These are phyloP conservation scores for Geosmithia putterillii DNA, from an alignment of 2,329 filamentous ascomycete species.

Conservation along the genomic window DNA sequence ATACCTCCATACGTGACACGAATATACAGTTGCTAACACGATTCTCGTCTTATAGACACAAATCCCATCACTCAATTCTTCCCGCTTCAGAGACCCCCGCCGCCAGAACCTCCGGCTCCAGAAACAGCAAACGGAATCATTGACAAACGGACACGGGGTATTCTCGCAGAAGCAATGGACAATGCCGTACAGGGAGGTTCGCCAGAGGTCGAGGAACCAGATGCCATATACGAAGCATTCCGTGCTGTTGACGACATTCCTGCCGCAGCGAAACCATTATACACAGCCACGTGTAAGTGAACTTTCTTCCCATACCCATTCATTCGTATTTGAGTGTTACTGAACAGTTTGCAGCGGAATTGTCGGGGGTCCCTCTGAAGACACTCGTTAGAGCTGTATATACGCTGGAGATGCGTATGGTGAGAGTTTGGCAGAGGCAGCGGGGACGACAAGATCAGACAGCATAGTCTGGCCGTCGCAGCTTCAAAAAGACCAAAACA, in stretches of 20 bases:
- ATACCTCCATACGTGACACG: not conserved
- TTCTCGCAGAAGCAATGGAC: not conserved
- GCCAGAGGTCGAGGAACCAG: not conserved
- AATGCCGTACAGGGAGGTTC: not conserved
- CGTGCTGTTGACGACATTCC: slow-evolving; percentile 17
- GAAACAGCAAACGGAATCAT: slow-evolving; percentile 13
- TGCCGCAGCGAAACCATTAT: slow-evolving; percentile 16
- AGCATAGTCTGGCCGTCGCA: not conserved
- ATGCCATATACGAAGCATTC: slow-evolving; percentile 8
- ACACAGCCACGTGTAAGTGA: slow-evolving; percentile 17
- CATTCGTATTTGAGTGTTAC: not conserved
- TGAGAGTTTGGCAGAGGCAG: slow-evolving; percentile 16
- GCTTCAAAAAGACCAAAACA: not conserved
- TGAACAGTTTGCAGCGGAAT: slow-evolving; percentile 10
- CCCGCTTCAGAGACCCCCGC: slow-evolving; percentile 12
- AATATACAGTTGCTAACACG: not conserved
- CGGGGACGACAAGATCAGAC: not conserved
- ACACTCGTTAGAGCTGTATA: slow-evolving; percentile 22
- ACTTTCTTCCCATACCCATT: not conserved
- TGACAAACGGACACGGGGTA: slow-evolving; percentile 5
- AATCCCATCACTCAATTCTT: slow-evolving; percentile 21
- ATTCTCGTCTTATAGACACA: slow-evolving; percentile 8
- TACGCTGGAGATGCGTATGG: slow-evolving; percentile 22
- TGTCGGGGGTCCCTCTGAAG: slow-evolving; percentile 19
- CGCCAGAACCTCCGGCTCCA: slow-evolving; percentile 5